Evolutionary conservation across 768 basidiomycete species (phyloP), one percentile per base, ranked within the genome.

Genomic region (Strobilomyces dryophilus): DNA sequence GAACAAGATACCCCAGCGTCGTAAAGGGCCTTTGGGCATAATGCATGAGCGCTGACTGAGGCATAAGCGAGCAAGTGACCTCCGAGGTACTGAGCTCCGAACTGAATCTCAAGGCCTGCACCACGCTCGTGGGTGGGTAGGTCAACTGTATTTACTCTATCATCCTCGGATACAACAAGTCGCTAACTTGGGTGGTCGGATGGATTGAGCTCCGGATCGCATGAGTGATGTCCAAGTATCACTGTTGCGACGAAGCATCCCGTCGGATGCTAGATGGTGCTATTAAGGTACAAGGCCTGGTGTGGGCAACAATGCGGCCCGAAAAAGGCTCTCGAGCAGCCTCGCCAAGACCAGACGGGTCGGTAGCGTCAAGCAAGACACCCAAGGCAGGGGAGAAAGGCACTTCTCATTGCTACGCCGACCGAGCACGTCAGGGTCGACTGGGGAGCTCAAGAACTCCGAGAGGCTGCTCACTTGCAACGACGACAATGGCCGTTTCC

Each of bases 1-100:
- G 78, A 5, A 66, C 57, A 4, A 69, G 79, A 51, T 78, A 76
- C 64, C 61, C 58, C 43, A 46, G 56, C 8, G n/a, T 47, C 29
- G 54, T 53, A 3, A 46, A 54, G 48, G 39, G 56, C 17, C 66
- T 75, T 46, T 76, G 74, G 71, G 67, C 60, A n/a, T n/a, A n/a
- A n/a, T n/a, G n/a, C n/a, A 35, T 74, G 53, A 70, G 49, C 34
- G 37, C 3, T 9, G 29, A 26, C 29, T 35, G 36, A 2, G 3
- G 48, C 20, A 27, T 39, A 29, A 20, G 17, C 11, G 27, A 34
- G 41, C 42, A 24, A 32, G 17, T 12, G 21, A 29, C 29, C n/a
- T n/a, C 10, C 2, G 12, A 15, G 41, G 51, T 52, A 55, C 32
- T 12, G 20, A 21, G 40, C 11, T 12, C 40, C 18, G 18, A 21